Base-by-base conservation (phyloP, 768 basidiomycete genomes). In the Pleurotus pulmonarius region DNA sequence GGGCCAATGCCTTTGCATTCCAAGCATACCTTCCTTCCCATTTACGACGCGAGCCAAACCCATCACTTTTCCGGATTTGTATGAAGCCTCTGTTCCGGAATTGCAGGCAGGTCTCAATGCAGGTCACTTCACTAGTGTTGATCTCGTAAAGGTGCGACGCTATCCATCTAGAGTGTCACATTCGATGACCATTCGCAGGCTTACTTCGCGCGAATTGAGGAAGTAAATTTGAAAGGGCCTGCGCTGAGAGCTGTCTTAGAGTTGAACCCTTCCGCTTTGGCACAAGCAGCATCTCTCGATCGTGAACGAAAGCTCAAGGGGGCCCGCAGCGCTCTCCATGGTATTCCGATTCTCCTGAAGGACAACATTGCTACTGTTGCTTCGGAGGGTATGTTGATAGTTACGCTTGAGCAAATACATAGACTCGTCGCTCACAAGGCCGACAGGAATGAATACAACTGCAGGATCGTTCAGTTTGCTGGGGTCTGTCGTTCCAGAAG, bases 121-220 rank as follows among this genome's bases (percentile, higher is more conserved):
- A 1, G 77, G 78, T 3, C 65, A 67, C 24, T 87, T 87, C 60
- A 77, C 77, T 0, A 85, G 83, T 55, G 79, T 80, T 1, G 83
- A 87, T 62, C 75, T 87, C 6, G 81, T 87, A 25, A 83, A 83
- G 70, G 85, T 82, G 56, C 18, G 51, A 7, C 5, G 1, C 5
- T 20, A 26, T 15, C 29, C 26, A 12, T 20, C 9, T 26, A 11
- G 11, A 34, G 29, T 34, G 20, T 3, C 20, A 20, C 29, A 0
- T 11, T 34, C 11, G 9, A 34, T 34, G 20, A 20, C 20, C 9
- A 11, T 34, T 3, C 29, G 24, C 12, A 87, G 86, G 83, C 84
- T 3, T 88, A 88, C 64, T 73, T 87, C 59, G 79, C 80, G 12
- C 76, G 87, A 2, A 87, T 87, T 25, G 81, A 86, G 3, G 82